Conservation (phyloP, 352 stramenopile species). For the Phytophthora megakarya region DNA sequence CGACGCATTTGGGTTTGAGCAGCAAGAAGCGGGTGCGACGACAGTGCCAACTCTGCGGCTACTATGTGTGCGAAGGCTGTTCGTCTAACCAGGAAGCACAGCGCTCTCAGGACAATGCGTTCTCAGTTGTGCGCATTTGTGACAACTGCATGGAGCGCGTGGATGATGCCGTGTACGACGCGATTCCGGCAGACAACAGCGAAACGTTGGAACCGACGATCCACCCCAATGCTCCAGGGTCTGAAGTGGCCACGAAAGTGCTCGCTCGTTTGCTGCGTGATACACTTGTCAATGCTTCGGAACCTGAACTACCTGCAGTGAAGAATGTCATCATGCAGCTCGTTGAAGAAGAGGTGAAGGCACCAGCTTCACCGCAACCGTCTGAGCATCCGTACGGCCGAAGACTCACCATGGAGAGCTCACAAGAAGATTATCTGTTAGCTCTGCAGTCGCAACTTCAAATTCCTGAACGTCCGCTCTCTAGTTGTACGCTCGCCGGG, state of each 20-base stretch:
- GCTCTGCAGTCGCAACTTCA: slow-evolving; percentile 27
- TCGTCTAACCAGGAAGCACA: slow-evolving; percentile 40
- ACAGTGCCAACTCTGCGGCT: slow-evolving; percentile 55
- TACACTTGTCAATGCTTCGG: slow-evolving; percentile 33
- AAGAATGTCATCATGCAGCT: slow-evolving; percentile 51
- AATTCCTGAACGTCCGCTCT: slow-evolving; percentile 28
- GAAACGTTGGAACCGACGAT: slow-evolving; percentile 19
- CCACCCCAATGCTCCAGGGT: slow-evolving; percentile 19
- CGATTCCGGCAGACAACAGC: slow-evolving; percentile 30
- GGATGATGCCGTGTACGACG: slow-evolving; percentile 39
- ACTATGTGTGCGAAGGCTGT: slow-evolving; percentile 55
- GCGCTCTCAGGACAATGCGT: slow-evolving; percentile 9
- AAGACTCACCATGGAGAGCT: slow-evolving; percentile 24
- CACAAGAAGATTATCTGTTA: slow-evolving; percentile 28
- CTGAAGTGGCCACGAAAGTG: slow-evolving; percentile 23
- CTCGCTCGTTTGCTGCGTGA: slow-evolving; percentile 42
- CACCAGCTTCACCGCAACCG: not conserved
- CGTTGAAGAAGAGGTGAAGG: slow-evolving; percentile 31
- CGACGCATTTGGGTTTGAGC: slow-evolving; percentile 29
- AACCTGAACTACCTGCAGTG: slow-evolving; percentile 29
- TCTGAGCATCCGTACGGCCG: slow-evolving; percentile 8
- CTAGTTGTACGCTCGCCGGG: slow-evolving; percentile 35
- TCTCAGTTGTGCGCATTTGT: slow-evolving; percentile 38
- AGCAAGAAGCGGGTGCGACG: slow-evolving; percentile 32
- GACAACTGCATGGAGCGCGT: slow-evolving; percentile 44